These are phyloP conservation scores for Paramyrothecium sp. DNA, from an alignment of 2,329 filamentous ascomycete genomes.

Conservation along the genomic window DNA sequence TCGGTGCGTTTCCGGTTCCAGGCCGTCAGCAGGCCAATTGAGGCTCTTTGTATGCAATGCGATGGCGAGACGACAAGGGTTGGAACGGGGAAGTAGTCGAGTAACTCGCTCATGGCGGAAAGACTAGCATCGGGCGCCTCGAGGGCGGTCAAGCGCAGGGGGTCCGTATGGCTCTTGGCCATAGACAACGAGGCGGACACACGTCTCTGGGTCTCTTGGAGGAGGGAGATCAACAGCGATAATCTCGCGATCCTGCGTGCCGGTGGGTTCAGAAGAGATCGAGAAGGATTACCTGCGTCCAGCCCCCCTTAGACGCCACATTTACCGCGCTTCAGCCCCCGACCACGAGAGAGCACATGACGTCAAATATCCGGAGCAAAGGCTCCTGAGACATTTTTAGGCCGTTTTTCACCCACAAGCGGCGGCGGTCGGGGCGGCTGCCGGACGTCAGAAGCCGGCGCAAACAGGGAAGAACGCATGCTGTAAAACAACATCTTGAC, in stretches of 20 bases:
- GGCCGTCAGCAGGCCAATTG: conserved; percentile 22
- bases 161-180: neutral
- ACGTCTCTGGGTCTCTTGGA: neutral
- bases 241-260: neutral
- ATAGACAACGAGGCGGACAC: neutral
- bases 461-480: too few relatives aligned
- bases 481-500: too few relatives aligned
- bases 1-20: conserved; percentile 21
- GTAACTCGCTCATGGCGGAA: conserved; percentile 16
- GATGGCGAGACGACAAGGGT: conserved; percentile 26
- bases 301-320: neutral
- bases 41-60: conserved; percentile 26
- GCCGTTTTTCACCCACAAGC: too few relatives aligned
- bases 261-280: neutral
- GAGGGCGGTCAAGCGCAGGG: neutral
- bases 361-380: neutral
- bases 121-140: neutral
- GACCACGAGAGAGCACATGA: neutral
- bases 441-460: too few relatives aligned
- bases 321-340: neutral
- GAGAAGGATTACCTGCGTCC: neutral
- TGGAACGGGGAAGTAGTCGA: conserved; percentile 28
- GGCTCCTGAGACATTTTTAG: neutral
- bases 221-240: neutral
- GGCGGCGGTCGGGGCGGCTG: too few relatives aligned